Evolutionary conservation across 208 protist species (phyloP).

Genomic region (Leishmania tropica): DNA sequence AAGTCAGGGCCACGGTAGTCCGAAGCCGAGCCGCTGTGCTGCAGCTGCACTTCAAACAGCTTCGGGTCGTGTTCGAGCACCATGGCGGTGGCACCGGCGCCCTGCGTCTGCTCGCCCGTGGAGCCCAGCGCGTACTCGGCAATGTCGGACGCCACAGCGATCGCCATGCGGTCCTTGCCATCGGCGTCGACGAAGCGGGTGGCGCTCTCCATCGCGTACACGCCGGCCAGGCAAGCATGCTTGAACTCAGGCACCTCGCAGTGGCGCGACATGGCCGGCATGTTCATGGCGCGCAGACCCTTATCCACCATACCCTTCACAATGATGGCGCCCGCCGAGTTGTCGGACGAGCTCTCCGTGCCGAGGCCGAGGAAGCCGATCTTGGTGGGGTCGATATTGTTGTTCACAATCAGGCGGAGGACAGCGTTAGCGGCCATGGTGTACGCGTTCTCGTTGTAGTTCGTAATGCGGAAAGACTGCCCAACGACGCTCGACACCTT

Average conservation of each 20-base stretch:
- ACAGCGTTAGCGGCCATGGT: slow-evolving; percentile 91
- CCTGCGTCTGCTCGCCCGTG: slow-evolving; percentile 91
- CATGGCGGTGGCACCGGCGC: slow-evolving; percentile 86
- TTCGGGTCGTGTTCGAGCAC: slow-evolving; percentile 75
- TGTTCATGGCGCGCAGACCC: slow-evolving; percentile 64
- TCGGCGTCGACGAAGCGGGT: slow-evolving; percentile 70
- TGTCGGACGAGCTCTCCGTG: slow-evolving; percentile 89
- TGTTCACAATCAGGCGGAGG: slow-evolving; percentile 87
- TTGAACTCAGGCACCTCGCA: slow-evolving; percentile 94
- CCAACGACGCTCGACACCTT: slow-evolving; percentile 91
- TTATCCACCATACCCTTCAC: slow-evolving; percentile 92
- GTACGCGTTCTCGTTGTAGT: slow-evolving; percentile 89
- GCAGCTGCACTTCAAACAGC: slow-evolving; percentile 80
- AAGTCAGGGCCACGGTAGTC: slow-evolving; percentile 93
- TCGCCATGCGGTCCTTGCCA: slow-evolving; percentile 71
- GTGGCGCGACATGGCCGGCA: slow-evolving; percentile 76
- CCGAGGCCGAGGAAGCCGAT: slow-evolving; percentile 90
- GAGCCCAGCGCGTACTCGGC: slow-evolving; percentile 90
- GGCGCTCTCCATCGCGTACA: slow-evolving; percentile 90
- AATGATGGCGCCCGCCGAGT: slow-evolving; percentile 91
- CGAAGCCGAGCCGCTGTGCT: slow-evolving; percentile 74
- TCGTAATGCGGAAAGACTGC: slow-evolving; percentile 86
- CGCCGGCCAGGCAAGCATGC: slow-evolving; percentile 91
- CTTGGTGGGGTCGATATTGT: slow-evolving; percentile 82
- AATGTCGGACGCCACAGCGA: slow-evolving; percentile 90